Base-by-base conservation (phyloP, 805 yeast species). In the Nakazawaea anatomiae region DNA sequence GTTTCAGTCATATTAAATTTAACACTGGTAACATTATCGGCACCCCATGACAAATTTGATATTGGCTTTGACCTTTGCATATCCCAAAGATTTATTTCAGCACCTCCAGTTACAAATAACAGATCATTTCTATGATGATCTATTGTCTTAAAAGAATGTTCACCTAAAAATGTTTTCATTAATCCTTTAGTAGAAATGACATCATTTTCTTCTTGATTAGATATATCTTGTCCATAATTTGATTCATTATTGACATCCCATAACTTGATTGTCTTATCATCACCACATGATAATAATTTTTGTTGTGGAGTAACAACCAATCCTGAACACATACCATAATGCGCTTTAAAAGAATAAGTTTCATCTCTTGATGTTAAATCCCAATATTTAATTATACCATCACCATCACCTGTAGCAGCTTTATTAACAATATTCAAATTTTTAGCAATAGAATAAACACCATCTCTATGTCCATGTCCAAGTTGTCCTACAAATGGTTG, bases 311-410 rank as follows among this genome's bases (percentile, higher is more conserved):
- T 83, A 18, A 67, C 67, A 34, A 84, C 73, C 27, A 95, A 74
- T 2, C 98, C 99, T 27, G 90, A 77, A 44, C 90, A 89, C 75
- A 88, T 81, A 5, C 96, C 96, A 60, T 85, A 82, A 70, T 94
- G 99, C 0, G 96, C 98, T 63, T 84, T 83, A 63, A 85, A 88
- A 31, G 89, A 80, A 55, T 82, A 81, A 1, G 79, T 66, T 63
- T 94, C 96, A 14, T 81, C 82, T 55, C 94, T 76, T 9, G 88
- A 77, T 1, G 91, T 80, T 68, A 92, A 68, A 67, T 92, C 88
- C 99, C 99, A 94, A 63, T 89, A 87, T 65, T 94, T 94, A 57
- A 94, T 78, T 5, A 87, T 80, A 60, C 99, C 99, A 66, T 94
- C 99, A 36, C 96, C 99, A 6, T 94, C 83, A 8, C 97, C 97